phyloP scores from a whole-genome alignment of 768 basidiomycete genomes.

The Kondoa malvinella region DNA sequence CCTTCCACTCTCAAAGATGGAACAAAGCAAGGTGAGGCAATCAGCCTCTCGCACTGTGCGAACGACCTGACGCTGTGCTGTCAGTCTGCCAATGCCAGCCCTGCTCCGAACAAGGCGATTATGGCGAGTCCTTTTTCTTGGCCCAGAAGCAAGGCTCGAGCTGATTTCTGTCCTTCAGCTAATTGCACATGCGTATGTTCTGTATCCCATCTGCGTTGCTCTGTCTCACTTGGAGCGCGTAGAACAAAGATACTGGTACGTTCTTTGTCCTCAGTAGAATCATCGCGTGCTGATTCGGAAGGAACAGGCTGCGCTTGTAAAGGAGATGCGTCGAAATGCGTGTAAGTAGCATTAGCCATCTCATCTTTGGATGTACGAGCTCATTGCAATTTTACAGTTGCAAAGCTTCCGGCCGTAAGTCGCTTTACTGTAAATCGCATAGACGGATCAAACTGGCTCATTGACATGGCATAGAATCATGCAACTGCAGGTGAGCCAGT shows the following conservation, averaged over 20 bases:
- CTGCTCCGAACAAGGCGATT: not conserved
- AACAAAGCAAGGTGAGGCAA: not conserved
- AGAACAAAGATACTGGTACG: not conserved
- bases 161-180: not conserved
- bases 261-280: not conserved
- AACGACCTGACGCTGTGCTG: not conserved
- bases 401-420: not conserved
- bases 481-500: not conserved
- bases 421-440: not conserved
- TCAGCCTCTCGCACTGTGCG: not conserved
- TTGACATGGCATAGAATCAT: not conserved
- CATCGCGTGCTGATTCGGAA: not conserved
- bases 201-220: not conserved
- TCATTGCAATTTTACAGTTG: not conserved
- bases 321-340: not conserved
- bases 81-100: not conserved
- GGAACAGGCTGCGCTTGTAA: not conserved
- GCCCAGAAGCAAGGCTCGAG: not conserved
- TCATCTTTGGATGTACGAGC: not conserved
- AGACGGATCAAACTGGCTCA: not conserved
- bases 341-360: not conserved
- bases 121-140: not conserved
- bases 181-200: not conserved
- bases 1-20: not conserved
- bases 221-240: not conserved